A percentile compares a stretch with the other conserved stretches of the same genome.
Conservation (phyloP, 495 filamentous ascomycete genomes). For the Daldinia childiae region DNA sequence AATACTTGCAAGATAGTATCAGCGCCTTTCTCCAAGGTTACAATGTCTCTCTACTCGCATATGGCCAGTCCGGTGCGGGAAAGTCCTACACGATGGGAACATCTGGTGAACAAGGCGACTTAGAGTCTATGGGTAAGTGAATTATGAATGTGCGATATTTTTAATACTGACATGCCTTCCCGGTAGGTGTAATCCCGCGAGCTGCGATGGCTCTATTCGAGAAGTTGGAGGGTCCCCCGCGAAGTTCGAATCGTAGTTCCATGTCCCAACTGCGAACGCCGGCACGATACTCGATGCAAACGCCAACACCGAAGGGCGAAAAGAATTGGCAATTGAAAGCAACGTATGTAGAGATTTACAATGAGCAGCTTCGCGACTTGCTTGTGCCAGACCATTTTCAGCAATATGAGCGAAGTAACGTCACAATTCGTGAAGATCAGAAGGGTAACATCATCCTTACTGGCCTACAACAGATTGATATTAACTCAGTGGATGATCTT, state of each 20-base stretch:
- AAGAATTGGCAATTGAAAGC: constrained; percentile 95
- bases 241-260: constrained; percentile 66
- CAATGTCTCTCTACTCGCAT: constrained; percentile 98
- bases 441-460: constrained; percentile 95
- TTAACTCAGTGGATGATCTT: constrained; percentile 93
- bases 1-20: constrained; percentile 91
- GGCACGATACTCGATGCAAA: constrained; percentile 76
- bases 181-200: constrained; percentile 87
- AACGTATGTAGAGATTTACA: constrained; percentile 99
- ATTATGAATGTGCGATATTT: neutral
- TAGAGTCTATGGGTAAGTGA: constrained; percentile 80
- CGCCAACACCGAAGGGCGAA: constrained; percentile 66
- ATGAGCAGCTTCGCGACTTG: constrained; percentile 92
- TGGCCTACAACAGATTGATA: constrained; percentile 84
- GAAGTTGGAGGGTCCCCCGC: constrained; percentile 70
- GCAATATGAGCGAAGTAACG: constrained; percentile 71
- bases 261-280: constrained; percentile 85
- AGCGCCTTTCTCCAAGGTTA: constrained; percentile 93
- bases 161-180: constrained; percentile 10
- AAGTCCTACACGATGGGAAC: constrained; percentile 99
- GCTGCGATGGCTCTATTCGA: constrained; percentile 90
- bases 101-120: constrained; percentile 83
- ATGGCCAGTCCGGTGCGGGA: constrained; percentile 99
- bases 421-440: constrained; percentile 91
- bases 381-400: constrained; percentile 80